These are phyloP conservation scores for Xerocomellus amylosporus DNA, from an alignment of 768 basidiomycete genomes.

Conservation along the genomic window DNA sequence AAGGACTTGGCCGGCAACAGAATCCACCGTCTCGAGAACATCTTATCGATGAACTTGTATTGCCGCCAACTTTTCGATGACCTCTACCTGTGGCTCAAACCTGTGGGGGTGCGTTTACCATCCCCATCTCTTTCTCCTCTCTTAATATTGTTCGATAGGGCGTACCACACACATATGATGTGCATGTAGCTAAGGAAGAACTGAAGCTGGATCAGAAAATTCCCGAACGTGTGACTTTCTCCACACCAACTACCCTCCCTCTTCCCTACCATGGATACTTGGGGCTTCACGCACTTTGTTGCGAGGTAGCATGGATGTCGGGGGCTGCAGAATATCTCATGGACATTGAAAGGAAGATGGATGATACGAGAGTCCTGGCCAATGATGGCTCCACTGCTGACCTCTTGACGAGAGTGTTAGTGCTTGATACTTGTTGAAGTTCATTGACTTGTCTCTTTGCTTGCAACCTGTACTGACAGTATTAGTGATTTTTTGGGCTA, in stretches of 20 bases:
- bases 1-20: neutral
- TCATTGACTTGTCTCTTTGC: no score
- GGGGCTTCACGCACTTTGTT: neutral
- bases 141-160: neutral
- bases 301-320: constrained; percentile 3
- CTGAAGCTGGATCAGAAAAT: neutral
- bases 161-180: neutral
- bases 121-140: no score
- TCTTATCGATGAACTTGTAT: neutral
- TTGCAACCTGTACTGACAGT: no score
- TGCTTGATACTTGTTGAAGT: no score
- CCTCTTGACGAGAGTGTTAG: neutral
- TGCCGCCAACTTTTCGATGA: neutral
- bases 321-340: neutral
- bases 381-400: neutral
- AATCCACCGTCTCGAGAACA: constrained; percentile 1
- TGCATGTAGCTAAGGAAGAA: neutral
- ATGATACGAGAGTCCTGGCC: neutral
- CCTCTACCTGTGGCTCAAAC: constrained; percentile 1
- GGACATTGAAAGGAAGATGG: neutral
- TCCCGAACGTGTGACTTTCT: neutral
- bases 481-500: no score
- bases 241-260: neutral
- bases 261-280: neutral
- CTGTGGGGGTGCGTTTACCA: neutral